Percentiles rank a stretch among this genome's conserved stretches.
Evolutionary conservation across 345 rosid species (phyloP).

Genomic region (Anastatica hierochuntica): DNA sequence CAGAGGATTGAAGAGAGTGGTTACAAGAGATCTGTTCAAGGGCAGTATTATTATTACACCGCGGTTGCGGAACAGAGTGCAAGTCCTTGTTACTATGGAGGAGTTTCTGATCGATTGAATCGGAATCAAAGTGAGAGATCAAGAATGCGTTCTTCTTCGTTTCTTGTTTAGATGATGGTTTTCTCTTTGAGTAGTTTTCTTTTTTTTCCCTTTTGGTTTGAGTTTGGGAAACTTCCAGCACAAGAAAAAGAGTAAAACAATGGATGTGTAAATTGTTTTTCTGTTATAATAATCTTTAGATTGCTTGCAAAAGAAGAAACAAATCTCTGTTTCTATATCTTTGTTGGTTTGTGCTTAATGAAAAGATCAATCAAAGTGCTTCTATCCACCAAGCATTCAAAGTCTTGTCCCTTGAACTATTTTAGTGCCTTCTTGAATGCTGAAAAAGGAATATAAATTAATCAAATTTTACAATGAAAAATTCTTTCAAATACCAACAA

Average conservation of each 20-base stretch:
- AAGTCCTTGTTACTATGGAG: too few relatives aligned
- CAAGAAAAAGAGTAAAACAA: not conserved
- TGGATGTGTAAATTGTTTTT: constrained; percentile 17
- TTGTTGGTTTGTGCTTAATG: not conserved
- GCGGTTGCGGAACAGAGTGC: too few relatives aligned
- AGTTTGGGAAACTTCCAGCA: constrained; percentile 10
- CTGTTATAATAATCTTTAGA: constrained; percentile 14
- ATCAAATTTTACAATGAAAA: too few relatives aligned
- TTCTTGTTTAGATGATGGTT: constrained; percentile 13
- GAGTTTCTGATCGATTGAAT: too few relatives aligned
- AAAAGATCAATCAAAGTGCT: too few relatives aligned
- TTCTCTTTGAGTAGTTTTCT: not conserved
- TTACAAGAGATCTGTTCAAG: constrained; percentile 32
- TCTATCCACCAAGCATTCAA: too few relatives aligned
- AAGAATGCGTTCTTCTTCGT: constrained; percentile 20
- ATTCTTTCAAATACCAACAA: too few relatives aligned
- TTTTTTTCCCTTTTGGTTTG: not conserved
- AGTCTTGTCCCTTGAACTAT: too few relatives aligned
- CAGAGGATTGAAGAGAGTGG: constrained; percentile 48
- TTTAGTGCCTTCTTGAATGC: too few relatives aligned
- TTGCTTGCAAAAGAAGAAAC: constrained; percentile 13
- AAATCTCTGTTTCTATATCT: not conserved
- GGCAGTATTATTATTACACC: constrained; percentile 26
- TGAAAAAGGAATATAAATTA: too few relatives aligned
- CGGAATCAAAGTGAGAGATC: constrained; percentile 20